Evolutionary conservation across 768 basidiomycete species (phyloP).

Genomic region (Rhizopogon vinicolor): DNA sequence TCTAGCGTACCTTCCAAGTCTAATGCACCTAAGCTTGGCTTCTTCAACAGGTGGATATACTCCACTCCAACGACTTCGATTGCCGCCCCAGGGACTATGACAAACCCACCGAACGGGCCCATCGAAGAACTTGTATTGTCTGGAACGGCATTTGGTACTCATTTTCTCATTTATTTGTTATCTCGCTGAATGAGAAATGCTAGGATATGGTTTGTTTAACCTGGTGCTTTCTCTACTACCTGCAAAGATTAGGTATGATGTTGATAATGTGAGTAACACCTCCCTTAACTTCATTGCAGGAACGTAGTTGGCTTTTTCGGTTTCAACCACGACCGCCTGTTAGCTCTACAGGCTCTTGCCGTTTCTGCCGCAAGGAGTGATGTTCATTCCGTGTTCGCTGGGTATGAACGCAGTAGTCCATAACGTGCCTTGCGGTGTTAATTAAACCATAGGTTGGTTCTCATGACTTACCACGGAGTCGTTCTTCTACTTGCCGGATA

Average conservation of each 20-base stretch:
- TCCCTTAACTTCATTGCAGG: slow-evolving; percentile 30
- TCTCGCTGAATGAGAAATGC: neutral
- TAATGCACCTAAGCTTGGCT: slow-evolving; percentile 18
- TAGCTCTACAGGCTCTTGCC: slow-evolving; percentile 64
- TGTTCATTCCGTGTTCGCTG: slow-evolving; percentile 73
- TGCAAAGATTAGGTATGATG: slow-evolving; percentile 57
- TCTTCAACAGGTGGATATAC: slow-evolving; percentile 36
- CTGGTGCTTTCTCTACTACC: slow-evolving; percentile 76
- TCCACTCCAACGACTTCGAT: slow-evolving; percentile 11
- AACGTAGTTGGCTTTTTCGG: slow-evolving; percentile 72
- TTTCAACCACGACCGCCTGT: slow-evolving; percentile 64
- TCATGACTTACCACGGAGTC: slow-evolving; percentile 79
- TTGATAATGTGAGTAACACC: neutral
- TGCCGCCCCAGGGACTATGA: slow-evolving; percentile 14
- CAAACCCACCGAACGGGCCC: slow-evolving; percentile 41
- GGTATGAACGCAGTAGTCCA: slow-evolving; percentile 36
- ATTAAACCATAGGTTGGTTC: slow-evolving; percentile 45
- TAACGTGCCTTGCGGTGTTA: neutral
- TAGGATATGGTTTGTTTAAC: slow-evolving; percentile 68
- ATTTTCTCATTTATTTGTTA: slow-evolving; percentile 1
- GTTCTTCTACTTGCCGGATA: slow-evolving; percentile 69
- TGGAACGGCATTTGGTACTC: slow-evolving; percentile 71
- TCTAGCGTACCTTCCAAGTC: slow-evolving; percentile 11
- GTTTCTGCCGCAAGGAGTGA: slow-evolving; percentile 64
- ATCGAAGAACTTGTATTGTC: slow-evolving; percentile 71